phyloP scores from a whole-genome alignment of 129 eudicot genomes.

The Tanacetum coccineum region DNA sequence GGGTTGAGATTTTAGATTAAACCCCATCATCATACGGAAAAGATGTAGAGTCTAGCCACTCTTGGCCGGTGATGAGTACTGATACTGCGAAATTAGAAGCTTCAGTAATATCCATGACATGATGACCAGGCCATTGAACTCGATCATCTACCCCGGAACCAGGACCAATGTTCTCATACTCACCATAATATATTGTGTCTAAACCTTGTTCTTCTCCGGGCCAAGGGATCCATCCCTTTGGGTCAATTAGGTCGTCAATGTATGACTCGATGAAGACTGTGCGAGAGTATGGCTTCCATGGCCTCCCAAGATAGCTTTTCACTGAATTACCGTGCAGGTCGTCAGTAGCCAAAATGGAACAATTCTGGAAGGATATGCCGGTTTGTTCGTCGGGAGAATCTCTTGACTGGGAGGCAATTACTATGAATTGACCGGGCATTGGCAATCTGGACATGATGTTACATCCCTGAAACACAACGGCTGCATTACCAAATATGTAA shows the following conservation, averaged over 20 bases:
- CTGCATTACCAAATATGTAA: slow-evolving; percentile 90
- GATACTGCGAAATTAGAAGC: slow-evolving; percentile 76
- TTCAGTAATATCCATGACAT: slow-evolving; percentile 67
- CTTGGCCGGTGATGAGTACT: slow-evolving; percentile 59
- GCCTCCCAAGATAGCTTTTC: slow-evolving; percentile 77
- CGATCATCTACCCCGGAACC: slow-evolving; percentile 48
- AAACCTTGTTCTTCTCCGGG: slow-evolving; percentile 43
- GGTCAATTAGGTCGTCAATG: slow-evolving; percentile 59
- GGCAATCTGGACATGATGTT: slow-evolving; percentile 73
- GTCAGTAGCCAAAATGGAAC: slow-evolving; percentile 55
- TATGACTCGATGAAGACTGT: slow-evolving; percentile 65
- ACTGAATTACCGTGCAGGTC: slow-evolving; percentile 44
- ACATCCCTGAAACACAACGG: slow-evolving; percentile 72
- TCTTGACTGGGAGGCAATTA: slow-evolving; percentile 75
- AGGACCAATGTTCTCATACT: slow-evolving; percentile 65
- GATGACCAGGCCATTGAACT: slow-evolving; percentile 72
- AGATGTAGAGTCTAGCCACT: slow-evolving; percentile 87
- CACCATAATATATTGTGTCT: slow-evolving; percentile 73
- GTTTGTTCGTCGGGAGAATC: slow-evolving; percentile 53
- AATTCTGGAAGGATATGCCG: slow-evolving; percentile 74
- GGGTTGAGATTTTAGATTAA: slow-evolving; percentile 20
- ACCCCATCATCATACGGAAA: slow-evolving; percentile 81
- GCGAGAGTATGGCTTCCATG: slow-evolving; percentile 67
- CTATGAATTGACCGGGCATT: slow-evolving; percentile 67
- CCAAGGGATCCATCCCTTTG: slow-evolving; percentile 74